phyloP scores from a whole-genome alignment of 768 basidiomycete genomes.

The Artomyces pyxidatus region DNA sequence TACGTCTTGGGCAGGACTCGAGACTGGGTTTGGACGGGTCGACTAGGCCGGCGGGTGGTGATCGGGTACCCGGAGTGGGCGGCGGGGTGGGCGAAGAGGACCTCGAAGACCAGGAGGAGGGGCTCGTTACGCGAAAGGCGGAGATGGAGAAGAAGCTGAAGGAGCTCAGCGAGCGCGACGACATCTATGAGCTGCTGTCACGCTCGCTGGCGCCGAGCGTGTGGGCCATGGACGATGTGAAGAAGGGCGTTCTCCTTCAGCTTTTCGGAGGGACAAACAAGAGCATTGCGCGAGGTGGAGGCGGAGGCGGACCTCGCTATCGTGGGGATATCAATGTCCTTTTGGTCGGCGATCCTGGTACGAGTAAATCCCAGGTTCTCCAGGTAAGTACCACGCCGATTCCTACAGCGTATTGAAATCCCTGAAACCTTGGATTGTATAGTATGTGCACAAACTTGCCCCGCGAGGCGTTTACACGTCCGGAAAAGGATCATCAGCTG shows the following conservation, averaged over 20 bases:
- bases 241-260: conserved; percentile 95
- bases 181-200: conserved; percentile 82
- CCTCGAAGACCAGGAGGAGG: conserved; percentile 33
- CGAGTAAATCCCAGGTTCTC: conserved; percentile 91
- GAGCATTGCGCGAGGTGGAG: conserved; percentile 85
- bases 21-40: conserved; percentile 70
- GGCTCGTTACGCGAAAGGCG: conserved; percentile 37
- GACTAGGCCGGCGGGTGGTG: conserved; percentile 64
- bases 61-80: conserved; percentile 61
- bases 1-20: conserved; percentile 60
- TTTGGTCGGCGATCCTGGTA: conserved; percentile 96
- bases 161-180: conserved; percentile 63
- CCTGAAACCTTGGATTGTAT: conserved; percentile 11
- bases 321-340: conserved; percentile 97
- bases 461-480: conserved; percentile 97
- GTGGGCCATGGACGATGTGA: conserved; percentile 98
- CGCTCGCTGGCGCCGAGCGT: conserved; percentile 89
- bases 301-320: conserved; percentile 92
- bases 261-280: conserved; percentile 98
- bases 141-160: conserved; percentile 76
- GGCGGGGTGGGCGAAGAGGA: conserved; percentile 60
- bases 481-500: conserved; percentile 96
- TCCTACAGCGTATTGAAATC: neutral
- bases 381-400: conserved; percentile 42
- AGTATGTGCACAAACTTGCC: conserved; percentile 99